These are phyloP conservation scores for Decorospora gaudefroyi DNA, from an alignment of 2,329 filamentous ascomycete species.

Conservation along the genomic window DNA sequence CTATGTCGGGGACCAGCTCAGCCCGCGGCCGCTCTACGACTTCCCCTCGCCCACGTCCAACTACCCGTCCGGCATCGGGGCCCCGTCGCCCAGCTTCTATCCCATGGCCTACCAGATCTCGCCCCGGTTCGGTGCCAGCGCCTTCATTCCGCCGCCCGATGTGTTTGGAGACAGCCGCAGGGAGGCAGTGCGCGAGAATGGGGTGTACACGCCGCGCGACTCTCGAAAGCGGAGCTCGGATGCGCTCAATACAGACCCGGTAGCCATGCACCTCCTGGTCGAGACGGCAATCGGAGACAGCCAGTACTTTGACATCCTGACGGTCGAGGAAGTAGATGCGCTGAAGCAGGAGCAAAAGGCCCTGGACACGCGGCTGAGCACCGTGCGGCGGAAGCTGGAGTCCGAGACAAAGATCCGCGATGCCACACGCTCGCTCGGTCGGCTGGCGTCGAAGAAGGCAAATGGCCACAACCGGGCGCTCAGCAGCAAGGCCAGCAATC, in stretches of 20 bases:
- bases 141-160: conserved; percentile 47
- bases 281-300: conserved; percentile 93
- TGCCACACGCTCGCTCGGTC: conserved; percentile 83
- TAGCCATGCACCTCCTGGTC: conserved; percentile 88
- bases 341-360: conserved; percentile 84
- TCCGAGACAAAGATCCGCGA: conserved; percentile 94
- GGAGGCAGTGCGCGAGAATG: conserved; percentile 34
- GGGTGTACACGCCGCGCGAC: conserved; percentile 36
- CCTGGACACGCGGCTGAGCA: conserved; percentile 76
- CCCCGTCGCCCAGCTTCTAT: conserved; percentile 42
- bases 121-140: conserved; percentile 43
- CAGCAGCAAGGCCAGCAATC: conserved; percentile 53
- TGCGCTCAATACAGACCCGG: conserved; percentile 56
- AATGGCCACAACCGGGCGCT: conserved; percentile 56
- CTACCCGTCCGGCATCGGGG: conserved; percentile 43
- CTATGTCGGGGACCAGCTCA: conserved; percentile 39
- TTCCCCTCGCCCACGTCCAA: conserved; percentile 47
- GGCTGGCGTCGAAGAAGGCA: conserved; percentile 69
- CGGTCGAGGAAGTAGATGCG: conserved; percentile 87
- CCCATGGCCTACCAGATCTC: conserved; percentile 47
- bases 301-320: conserved; percentile 79
- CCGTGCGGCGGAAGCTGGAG: conserved; percentile 78
- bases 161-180: conserved; percentile 43
- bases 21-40: conserved; percentile 42
- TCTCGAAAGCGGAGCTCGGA: conserved; percentile 39